phyloP scores from a whole-genome alignment of 106 monocot species.

The Dioscorea zingiberensis region DNA sequence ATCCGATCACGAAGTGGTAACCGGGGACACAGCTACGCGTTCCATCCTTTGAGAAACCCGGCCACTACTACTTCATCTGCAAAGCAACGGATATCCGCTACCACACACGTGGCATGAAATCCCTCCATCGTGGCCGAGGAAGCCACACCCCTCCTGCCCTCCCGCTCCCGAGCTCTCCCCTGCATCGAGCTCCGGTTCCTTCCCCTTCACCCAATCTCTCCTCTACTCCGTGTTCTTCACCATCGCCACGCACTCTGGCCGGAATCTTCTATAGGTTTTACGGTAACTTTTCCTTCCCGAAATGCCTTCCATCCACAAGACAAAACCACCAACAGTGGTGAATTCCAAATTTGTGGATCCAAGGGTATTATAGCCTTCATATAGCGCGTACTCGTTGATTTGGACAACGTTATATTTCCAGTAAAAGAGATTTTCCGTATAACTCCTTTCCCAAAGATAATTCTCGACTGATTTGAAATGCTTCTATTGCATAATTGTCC shows the following conservation, averaged over 20 bases:
- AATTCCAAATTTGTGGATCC: too few species aligned
- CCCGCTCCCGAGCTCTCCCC: slow-evolving; percentile 4
- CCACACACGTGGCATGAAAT: slow-evolving; percentile 48
- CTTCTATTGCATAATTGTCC: too few species aligned
- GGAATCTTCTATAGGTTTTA: background rate
- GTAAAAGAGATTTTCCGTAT: too few species aligned
- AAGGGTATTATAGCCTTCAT: too few species aligned
- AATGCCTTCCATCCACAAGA: background rate
- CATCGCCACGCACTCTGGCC: background rate
- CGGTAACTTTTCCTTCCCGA: background rate
- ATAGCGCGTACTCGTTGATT: too few species aligned
- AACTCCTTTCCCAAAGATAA: too few species aligned
- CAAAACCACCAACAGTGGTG: too few species aligned
- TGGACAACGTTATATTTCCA: too few species aligned
- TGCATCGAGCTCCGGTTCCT: slow-evolving; percentile 2
- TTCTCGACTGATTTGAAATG: too few species aligned
- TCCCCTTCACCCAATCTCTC: background rate
- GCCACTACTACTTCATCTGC: slow-evolving; percentile 48
- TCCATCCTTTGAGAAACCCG: slow-evolving; percentile 31
- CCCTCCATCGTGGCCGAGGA: slow-evolving; percentile 21
- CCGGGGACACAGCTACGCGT: slow-evolving; percentile 22
- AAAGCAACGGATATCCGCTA: slow-evolving; percentile 46
- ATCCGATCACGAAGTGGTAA: slow-evolving; percentile 16
- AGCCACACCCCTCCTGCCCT: slow-evolving; percentile 9
- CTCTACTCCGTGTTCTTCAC: background rate